Evolutionary conservation across 75 land plant genomes (phyloP), one percentile per base, ranked within the genome.

Genomic region (Adiantum capillusveneris): DNA sequence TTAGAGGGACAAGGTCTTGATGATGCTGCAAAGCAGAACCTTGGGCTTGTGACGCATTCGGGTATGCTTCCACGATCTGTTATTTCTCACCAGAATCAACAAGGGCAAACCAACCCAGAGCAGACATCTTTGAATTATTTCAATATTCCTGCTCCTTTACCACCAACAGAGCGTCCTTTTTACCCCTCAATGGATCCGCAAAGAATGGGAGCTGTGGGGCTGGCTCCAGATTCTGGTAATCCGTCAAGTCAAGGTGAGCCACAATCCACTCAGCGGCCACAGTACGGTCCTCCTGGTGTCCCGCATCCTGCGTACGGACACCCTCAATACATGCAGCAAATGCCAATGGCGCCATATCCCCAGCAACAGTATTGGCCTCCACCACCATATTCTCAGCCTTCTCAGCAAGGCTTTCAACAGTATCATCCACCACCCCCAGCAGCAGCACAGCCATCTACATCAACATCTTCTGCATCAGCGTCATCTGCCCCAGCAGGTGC

Each of bases 101-200:
- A 75, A 36, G 70, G 72, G 26, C 76, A 73, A 0, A 54, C 63
- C 29, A 74, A 68, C 60, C 79, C 68, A 26, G 80, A 84, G 36
- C 66, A 57, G 22, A 67, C 64, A 41, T 63, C 79, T 7, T 55
- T 66, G 49, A 73, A 75, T 53, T 85, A 92, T 63, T 93, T 81
- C 72, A 86, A 86, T 44, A 74, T 89, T 29, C 97, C 97, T 31
- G 75, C 82, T 22, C 86, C 84, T 29, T 48, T 58, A 11, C 82
- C 81, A 12, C 82, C 76, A 25, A 61, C 81, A 18, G 87, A 86
- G 28, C 69, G 96, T 49, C 67, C 82, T 0, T 84, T 62, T 51
- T 94, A 94, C 59, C 98, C 98, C 16, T 94, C 98, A 6, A 94
- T 94, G 98, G 98, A 94, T 72, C 98, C 98, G 31, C 98, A 86